Evolutionary conservation across 108 stramenopile genomes (phyloP).

Genomic region (Nannochloropsis gaditana): DNA sequence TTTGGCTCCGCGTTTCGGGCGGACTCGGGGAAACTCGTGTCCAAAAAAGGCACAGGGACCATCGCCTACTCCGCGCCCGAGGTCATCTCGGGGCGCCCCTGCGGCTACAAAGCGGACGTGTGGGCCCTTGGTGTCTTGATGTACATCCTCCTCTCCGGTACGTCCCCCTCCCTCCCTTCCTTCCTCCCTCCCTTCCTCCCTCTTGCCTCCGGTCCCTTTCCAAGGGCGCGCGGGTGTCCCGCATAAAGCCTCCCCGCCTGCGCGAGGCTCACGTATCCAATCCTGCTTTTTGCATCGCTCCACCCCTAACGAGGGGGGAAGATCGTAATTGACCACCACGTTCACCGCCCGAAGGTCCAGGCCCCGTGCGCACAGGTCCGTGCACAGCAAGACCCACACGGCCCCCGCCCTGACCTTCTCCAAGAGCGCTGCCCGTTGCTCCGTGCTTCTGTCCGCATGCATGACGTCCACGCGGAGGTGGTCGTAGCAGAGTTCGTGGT

Average conservation of each 20-base stretch:
- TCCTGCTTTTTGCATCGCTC: too few species aligned
- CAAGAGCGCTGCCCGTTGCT: not conserved
- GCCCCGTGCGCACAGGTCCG: constrained; percentile 93
- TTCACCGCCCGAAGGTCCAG: constrained; percentile 95
- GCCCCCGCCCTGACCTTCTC: constrained; percentile 59
- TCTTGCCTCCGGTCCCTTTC: not conserved
- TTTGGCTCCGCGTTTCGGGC: constrained; percentile 28
- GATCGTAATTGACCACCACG: constrained; percentile 94
- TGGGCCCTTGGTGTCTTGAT: constrained; percentile 47
- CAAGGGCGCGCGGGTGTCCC: not conserved
- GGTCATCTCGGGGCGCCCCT: not conserved
- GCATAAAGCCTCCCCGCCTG: too few species aligned
- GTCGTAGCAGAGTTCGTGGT: constrained; percentile 85
- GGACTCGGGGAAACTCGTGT: not conserved
- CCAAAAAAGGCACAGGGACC: constrained; percentile 31
- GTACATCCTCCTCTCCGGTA: constrained; percentile 26
- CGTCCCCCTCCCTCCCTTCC: not conserved
- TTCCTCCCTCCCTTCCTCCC: not conserved
- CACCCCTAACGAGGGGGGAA: constrained; percentile 55
- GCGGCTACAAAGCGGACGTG: constrained; percentile 22
- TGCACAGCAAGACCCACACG: constrained; percentile 95
- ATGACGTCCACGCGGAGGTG: constrained; percentile 86
- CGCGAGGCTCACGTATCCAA: too few species aligned
- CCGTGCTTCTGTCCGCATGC: constrained; percentile 73
- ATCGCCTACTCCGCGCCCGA: constrained; percentile 26